These are phyloP conservation scores for Pochonia chlamydosporia DNA, from an alignment of 2,329 filamentous ascomycete genomes.

Conservation along the genomic window DNA sequence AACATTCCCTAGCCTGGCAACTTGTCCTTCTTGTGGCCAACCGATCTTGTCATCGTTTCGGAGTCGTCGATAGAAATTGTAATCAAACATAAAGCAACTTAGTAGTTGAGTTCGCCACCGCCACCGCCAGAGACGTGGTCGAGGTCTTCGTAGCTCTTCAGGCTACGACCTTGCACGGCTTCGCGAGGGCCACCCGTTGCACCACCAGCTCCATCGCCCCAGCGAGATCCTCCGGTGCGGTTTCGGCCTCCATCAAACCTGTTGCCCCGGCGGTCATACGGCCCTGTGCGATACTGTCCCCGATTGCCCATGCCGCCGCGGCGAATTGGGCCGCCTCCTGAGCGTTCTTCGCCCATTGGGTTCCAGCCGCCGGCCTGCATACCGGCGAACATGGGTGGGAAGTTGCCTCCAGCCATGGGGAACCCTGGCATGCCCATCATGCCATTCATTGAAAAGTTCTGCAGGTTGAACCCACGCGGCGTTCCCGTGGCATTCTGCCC, in stretches of 20 bases:
- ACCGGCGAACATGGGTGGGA: slow-evolving; percentile 49
- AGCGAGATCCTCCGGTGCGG: slow-evolving; percentile 49
- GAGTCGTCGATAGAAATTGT: slow-evolving; percentile 3
- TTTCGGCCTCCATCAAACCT: slow-evolving; percentile 48
- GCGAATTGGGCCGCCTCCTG: slow-evolving; percentile 61
- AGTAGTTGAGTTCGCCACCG: slow-evolving; percentile 88
- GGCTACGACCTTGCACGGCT: slow-evolving; percentile 82
- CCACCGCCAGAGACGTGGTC: slow-evolving; percentile 75
- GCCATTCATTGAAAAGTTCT: slow-evolving; percentile 59
- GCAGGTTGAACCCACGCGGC: slow-evolving; percentile 84
- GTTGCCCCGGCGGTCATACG: slow-evolving; percentile 65
- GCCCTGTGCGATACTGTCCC: slow-evolving; percentile 59
- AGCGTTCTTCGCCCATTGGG: slow-evolving; percentile 48
- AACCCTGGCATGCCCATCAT: slow-evolving; percentile 58
- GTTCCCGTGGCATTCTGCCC: slow-evolving; percentile 75
- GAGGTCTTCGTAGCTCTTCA: slow-evolving; percentile 97
- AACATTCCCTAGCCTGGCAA: neutral
- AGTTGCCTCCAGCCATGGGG: slow-evolving; percentile 41
- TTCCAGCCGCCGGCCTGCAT: slow-evolving; percentile 46
- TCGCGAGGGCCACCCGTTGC: slow-evolving; percentile 80
- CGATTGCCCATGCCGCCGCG: slow-evolving; percentile 52
- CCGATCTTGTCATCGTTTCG: neutral
- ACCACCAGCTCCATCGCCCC: slow-evolving; percentile 71
- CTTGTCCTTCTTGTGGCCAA: neutral
- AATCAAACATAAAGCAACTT: neutral